Percentiles rank a stretch among this genome's conserved stretches.
Conservation (phyloP, 345 rosid species). For the Moringa oleifera region DNA sequence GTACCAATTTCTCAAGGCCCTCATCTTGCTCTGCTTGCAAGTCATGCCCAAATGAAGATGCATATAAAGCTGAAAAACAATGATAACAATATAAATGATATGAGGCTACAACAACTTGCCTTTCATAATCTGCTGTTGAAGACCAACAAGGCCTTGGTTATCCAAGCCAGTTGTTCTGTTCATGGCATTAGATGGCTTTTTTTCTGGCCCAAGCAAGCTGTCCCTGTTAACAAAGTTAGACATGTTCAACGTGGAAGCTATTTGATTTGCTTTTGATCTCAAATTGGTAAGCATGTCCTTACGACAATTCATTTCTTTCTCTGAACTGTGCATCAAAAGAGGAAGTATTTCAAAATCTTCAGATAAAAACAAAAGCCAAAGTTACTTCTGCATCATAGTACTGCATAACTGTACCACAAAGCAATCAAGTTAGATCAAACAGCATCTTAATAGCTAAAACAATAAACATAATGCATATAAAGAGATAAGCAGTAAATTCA, state of each 20-base stretch:
- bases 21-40: conserved; percentile 91
- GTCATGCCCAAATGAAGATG: conserved; percentile 13
- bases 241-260: conserved; percentile 84
- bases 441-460: no score
- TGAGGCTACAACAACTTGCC: conserved; percentile 37
- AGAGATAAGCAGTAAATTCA: no score
- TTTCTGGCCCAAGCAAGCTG: conserved; percentile 61
- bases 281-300: conserved; percentile 73
- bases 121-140: conserved; percentile 87
- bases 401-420: not conserved
- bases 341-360: not conserved
- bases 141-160: conserved; percentile 78
- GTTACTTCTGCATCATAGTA: no score
- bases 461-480: no score
- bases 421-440: not conserved
- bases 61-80: conserved; percentile 1
- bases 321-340: conserved; percentile 49
- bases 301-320: conserved; percentile 93
- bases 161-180: conserved; percentile 57
- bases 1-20: conserved; percentile 87
- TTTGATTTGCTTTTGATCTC: conserved; percentile 71
- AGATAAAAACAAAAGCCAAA: not conserved
- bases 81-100: not conserved
- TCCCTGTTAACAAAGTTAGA: conserved; percentile 69
- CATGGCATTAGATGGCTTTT: conserved; percentile 47